Evolutionary conservation across 441 rosid species (phyloP).

Genomic region (Pelargonium cotyledonis): DNA sequence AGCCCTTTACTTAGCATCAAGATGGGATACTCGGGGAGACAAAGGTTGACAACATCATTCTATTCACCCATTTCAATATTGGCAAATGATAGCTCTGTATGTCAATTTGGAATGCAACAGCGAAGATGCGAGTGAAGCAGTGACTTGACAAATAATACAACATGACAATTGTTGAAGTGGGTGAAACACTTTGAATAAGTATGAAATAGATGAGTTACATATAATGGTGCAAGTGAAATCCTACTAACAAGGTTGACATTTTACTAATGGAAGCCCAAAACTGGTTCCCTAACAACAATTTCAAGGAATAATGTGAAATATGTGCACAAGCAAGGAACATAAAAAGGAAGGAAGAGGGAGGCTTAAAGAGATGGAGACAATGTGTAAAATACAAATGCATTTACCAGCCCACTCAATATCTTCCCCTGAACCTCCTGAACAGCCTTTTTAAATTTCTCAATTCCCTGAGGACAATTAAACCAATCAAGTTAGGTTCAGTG

Average conservation of each 20-base stretch:
- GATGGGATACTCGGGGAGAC: no score
- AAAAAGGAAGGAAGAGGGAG: background rate
- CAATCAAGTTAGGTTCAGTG: constrained; percentile 1
- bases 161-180: background rate
- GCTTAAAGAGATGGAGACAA: no score
- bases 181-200: no score
- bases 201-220: no score
- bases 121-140: background rate
- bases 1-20: no score
- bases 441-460: constrained; percentile 91
- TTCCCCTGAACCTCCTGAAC: constrained; percentile 73
- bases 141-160: background rate
- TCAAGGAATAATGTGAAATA: no score
- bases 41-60: background rate
- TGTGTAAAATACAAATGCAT: constrained; percentile 9
- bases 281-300: no score
- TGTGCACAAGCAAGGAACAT: background rate
- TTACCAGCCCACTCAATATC: constrained; percentile 70
- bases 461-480: constrained; percentile 49
- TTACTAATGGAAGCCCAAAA: no score
- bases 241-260: no score
- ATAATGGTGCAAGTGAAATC: no score
- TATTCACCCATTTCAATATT: background rate
- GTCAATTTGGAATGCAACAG: background rate
- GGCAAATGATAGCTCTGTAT: background rate